These are phyloP conservation scores for Cryptococcus sp. DNA, from an alignment of 1,284 basidiomycete genomes.

Conservation along the genomic window DNA sequence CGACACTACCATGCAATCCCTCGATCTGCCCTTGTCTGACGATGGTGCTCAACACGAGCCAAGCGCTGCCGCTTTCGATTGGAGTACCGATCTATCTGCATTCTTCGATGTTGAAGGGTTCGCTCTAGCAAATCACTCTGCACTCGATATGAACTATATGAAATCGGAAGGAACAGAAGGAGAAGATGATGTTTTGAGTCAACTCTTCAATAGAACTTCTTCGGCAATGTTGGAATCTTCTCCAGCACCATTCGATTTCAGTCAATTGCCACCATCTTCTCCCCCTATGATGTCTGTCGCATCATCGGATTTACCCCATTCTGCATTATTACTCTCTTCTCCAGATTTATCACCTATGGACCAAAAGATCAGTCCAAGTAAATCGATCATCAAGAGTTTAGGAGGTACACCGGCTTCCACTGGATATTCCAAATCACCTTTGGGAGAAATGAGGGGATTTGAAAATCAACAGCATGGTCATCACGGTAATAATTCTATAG, in stretches of 20 bases:
- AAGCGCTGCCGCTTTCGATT: slow-evolving; percentile 4
- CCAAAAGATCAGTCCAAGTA: not conserved
- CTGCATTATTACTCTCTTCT: slow-evolving; percentile 16
- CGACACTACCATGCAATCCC: slow-evolving; percentile 13
- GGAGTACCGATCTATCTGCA: slow-evolving; percentile 33
- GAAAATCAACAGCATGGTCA: not conserved
- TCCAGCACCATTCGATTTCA: slow-evolving; percentile 19
- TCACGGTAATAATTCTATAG: not conserved
- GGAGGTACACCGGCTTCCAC: not conserved
- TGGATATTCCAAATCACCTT: not conserved
- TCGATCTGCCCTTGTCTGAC: slow-evolving; percentile 41
- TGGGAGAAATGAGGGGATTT: not conserved
- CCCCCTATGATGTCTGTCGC: slow-evolving; percentile 8
- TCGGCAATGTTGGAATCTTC: slow-evolving; percentile 7
- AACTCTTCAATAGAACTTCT: slow-evolving; percentile 22
- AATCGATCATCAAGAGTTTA: not conserved
- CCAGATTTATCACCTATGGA: slow-evolving; percentile 9
- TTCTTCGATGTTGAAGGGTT: slow-evolving; percentile 41
- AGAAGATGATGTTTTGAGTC: slow-evolving; percentile 20
- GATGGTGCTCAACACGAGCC: slow-evolving; percentile 12
- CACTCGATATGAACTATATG: not conserved
- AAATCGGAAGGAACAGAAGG: not conserved
- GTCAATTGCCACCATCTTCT: slow-evolving; percentile 19
- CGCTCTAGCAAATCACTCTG: slow-evolving; percentile 7
- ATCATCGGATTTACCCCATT: slow-evolving; percentile 15